A percentile compares a stretch with the other conserved stretches of the same genome.
Evolutionary conservation across 192 early-diverging fungal species (phyloP).

Genomic region (Gigaspora rosea): DNA sequence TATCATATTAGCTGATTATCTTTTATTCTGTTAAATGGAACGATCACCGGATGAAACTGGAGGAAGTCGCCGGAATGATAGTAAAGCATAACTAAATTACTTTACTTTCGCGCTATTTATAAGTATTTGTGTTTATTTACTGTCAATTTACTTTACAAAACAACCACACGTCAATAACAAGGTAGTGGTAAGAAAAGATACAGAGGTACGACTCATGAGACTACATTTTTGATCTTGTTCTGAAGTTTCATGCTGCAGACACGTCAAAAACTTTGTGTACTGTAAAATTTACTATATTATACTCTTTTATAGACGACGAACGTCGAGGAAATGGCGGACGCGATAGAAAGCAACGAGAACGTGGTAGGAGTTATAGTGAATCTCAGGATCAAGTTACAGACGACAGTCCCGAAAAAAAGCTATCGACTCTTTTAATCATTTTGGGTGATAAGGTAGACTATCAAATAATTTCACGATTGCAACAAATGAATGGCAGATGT

Average conservation of each 20-base stretch:
- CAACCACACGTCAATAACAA: background rate
- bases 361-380: background rate
- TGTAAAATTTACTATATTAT: background rate
- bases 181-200: conserved; percentile 2
- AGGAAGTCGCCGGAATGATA: background rate
- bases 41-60: background rate
- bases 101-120: background rate
- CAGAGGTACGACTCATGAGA: background rate
- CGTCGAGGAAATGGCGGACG: background rate
- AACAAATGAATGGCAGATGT: background rate
- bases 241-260: too few relatives aligned
- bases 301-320: conserved; percentile 13
- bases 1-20: too few relatives aligned
- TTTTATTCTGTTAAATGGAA: background rate
- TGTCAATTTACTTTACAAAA: background rate
- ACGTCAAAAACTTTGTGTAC: background rate
- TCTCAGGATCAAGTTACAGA: background rate
- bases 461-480: background rate
- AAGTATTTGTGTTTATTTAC: background rate
- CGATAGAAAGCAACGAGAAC: background rate
- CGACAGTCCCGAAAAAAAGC: conserved; percentile 8
- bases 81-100: background rate
- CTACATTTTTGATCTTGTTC: background rate
- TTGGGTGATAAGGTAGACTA: conserved; percentile 12
- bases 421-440: background rate